Base-by-base conservation (phyloP, 75 land plant genomes). In the Picea glauca region DNA sequence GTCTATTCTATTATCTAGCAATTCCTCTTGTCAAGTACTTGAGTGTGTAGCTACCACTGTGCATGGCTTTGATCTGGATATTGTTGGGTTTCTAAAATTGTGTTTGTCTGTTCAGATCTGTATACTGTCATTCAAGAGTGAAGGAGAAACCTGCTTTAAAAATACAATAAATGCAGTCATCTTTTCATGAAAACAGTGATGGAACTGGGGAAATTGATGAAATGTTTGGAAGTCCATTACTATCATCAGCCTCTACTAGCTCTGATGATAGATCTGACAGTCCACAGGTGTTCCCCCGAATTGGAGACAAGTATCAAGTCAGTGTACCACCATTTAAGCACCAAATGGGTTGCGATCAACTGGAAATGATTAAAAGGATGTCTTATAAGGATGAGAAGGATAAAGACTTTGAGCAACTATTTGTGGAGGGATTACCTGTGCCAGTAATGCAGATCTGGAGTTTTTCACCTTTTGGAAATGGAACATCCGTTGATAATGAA, bases 251-350 rank as follows among this genome's bases (percentile, higher is more conserved):
- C n/a, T 68, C 74, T 65, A 72, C 80, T 60, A 76, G 68, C 58
- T 57, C 67, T 58, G 63, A 33, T 76, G 83, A 74, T 62, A 40
- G 60, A 23, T 59, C 72, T 80, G 84, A 80, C 60, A 80, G 76
- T 20, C 79, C 76, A 73, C 72, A 35, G 13, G 13, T 88, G 4
- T 60, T 9, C n/a, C 88, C 92, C 21, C 84, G 84, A 73, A 77
- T 88, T 6, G 88, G 90, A 62, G 82, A 82, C 20, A 46, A 84
- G 9, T 88, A 82, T 75, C 88, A 90, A 40, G 88, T 70, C 7
- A 85, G 72, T 43, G 78, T 90, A 30, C 86, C 84, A 13, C 31
- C 68, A 3, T 21, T 70, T 21, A 61, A 63, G 35, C 20, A 65
- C 26, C 40, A 80, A 65, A 31, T 59, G 12, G 75, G 74, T 23